Evolutionary conservation across 1,139 yeast species (phyloP), one percentile per base, ranked within the genome.

Genomic region (Zygosaccharomyces pseudobailii): DNA sequence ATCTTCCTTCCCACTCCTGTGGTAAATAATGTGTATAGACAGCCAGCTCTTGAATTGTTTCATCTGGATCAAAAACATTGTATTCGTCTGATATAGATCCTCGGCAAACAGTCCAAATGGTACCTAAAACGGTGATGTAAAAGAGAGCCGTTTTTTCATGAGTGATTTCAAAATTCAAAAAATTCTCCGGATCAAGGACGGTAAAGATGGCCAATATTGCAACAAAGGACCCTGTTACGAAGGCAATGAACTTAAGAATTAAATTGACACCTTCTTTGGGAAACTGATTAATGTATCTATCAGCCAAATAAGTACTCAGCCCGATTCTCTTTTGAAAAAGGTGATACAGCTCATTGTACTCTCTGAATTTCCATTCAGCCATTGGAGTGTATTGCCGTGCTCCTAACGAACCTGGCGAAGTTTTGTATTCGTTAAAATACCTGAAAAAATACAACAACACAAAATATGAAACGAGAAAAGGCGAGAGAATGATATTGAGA

Each of bases 311-410:
- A 36, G 80, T 78, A 42, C 97, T 87, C 55, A 87, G 68, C 45
- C 82, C 86, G 37, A 94, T 69, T 43, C 99, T 72, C 56, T 83
- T 80, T 49, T 81, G 81, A 65, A 92, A 92, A 36, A 92, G 74
- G 67, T 92, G 98, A 36, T 88, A 88, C 19, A 92, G 73, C 65
- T 92, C 99, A 63, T 92, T 92, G 63, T 86, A 88, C 62, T 92
- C 98, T 48, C 98, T 74, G 61, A 94, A 78, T 63, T 84, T 87
- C 97, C 98, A 92, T 61, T 87, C 92, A 0, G 97, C 97, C 66
- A 80, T 78, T 0, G 97, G 97, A 0, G 97, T 88, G 61, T 88
- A 92, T 59, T 88, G 95, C 42, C 98, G 73, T 2, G 90, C 83
- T 7, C 95, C 83, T 46, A 92, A 74, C 9, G 90, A 74, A 2